Evolutionary conservation across 2,329 filamentous ascomycete species (phyloP), one percentile per base, ranked within the genome.

Genomic region (Paradendryphiella salina): DNA sequence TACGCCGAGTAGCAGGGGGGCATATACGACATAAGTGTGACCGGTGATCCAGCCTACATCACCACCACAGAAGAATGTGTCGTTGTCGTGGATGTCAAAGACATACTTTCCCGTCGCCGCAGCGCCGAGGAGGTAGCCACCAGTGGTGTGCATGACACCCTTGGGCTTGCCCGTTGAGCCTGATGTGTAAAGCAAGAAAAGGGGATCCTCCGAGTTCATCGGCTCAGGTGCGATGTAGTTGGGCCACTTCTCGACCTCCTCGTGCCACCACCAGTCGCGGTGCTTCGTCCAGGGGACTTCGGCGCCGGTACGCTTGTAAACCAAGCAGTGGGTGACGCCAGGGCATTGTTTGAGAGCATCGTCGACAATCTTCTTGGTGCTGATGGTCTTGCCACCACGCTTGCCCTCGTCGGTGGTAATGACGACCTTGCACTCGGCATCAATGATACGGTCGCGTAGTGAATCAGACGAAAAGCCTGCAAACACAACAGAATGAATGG

Each of bases 31-130:
- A 67, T 99, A 99, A 18, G 94, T 96, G 78, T 99, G 94, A 14
- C 94, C 94, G 23, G 94, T 99, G 73, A 99, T 97, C 94, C 94
- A 99, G 60, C 94, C 94, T 35, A 99, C 93, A 69, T 99, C 94
- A 73, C 94, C 94, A 74, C 92, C 94, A 66, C 94, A 99, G 82
- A 97, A 97, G 82, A 94, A 96, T 58, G 84, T 85, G 75, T 99
- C 94, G 46, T 88, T 85, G 57, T 92, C 87, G 74, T 99, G 94
- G 58, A 99, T 95, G 73, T 99, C 94, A 72, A 99, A 99, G 56
- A 97, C 93, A 74, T 99, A 97, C 78, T 97, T 99, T 58, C 92
- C 93, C 10, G 94, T 99, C 66, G 88, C 82, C 28, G 94, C 93
- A 43, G 92, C 92, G 52, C 94, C 94, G 6, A 97, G 78, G n/a